phyloP scores from a whole-genome alignment of 371 early-diverging fungal species.

The Saksenaea vasiformis region DNA sequence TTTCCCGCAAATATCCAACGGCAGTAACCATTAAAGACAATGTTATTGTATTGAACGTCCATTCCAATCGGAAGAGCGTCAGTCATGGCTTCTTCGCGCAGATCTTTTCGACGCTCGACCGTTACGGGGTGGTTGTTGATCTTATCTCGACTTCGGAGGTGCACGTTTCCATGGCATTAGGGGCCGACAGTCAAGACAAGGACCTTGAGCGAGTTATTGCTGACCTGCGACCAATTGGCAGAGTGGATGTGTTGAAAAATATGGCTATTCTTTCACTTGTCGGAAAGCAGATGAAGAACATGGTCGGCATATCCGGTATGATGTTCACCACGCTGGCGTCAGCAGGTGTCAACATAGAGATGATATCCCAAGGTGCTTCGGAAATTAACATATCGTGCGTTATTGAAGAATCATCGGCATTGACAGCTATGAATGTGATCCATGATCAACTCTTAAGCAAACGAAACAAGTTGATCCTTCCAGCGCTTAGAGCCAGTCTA shows the following conservation, averaged over 20 bases:
- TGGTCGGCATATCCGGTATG: constrained; percentile 92
- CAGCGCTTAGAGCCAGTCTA: neutral
- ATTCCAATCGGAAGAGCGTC: constrained; percentile 92
- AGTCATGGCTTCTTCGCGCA: constrained; percentile 95
- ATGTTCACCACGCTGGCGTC: constrained; percentile 93
- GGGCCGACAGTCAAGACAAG: constrained; percentile 60
- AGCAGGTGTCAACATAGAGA: constrained; percentile 94
- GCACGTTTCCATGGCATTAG: constrained; percentile 94
- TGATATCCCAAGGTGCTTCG: constrained; percentile 97
- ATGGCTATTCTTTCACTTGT: constrained; percentile 96
- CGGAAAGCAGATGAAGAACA: constrained; percentile 94
- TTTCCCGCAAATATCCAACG: constrained; percentile 82
- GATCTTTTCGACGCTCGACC: constrained; percentile 89
- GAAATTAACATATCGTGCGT: constrained; percentile 99
- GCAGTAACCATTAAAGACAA: constrained; percentile 98
- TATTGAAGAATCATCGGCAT: constrained; percentile 73
- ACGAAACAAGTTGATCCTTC: neutral
- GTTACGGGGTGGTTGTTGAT: constrained; percentile 90
- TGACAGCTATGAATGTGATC: constrained; percentile 82
- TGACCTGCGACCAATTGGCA: constrained; percentile 73
- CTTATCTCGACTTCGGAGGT: constrained; percentile 96
- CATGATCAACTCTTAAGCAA: constrained; percentile 70
- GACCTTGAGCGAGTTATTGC: constrained; percentile 69
- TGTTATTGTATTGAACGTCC: constrained; percentile 90
- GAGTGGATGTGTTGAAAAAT: constrained; percentile 73